Conservation (phyloP, 257 asterid genomes). For the Solanum pinnatisectum region DNA sequence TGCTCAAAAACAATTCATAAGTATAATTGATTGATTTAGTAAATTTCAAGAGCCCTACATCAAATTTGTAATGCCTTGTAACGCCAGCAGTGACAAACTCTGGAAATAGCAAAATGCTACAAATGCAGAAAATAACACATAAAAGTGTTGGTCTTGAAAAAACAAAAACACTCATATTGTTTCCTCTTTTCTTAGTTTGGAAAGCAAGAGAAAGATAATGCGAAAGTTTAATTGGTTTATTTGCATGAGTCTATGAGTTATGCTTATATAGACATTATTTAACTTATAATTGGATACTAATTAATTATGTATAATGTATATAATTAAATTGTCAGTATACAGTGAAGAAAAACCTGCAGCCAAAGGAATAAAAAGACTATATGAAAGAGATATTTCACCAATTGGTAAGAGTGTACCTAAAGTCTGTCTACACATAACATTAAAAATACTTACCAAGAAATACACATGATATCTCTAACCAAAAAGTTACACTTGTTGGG, state of each 20-base stretch:
- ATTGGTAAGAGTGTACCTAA: neutral
- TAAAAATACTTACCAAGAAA: neutral
- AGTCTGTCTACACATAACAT: neutral
- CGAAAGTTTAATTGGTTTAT: neutral
- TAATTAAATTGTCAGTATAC: neutral
- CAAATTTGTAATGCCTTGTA: conserved; percentile 35
- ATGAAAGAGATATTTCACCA: neutral
- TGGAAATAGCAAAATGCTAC: neutral
- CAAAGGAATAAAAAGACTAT: neutral
- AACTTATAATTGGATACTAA: neutral
- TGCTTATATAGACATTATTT: neutral
- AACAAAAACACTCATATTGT: conserved; percentile 3
- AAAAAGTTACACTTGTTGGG: neutral
- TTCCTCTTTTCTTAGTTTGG: neutral
- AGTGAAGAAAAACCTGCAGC: neutral
- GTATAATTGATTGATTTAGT: neutral
- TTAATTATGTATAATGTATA: neutral
- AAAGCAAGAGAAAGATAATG: neutral
- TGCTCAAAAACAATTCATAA: neutral
- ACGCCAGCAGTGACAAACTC: neutral
- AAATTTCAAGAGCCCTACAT: conserved; percentile 9
- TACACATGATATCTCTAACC: neutral
- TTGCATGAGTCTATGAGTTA: neutral
- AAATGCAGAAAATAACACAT: neutral
- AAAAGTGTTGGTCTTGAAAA: neutral